Percentiles rank a stretch among this genome's conserved stretches.
These are phyloP conservation scores for Xylariaceae sp. DNA, from an alignment of 2,329 filamentous ascomycete genomes.

Conservation along the genomic window DNA sequence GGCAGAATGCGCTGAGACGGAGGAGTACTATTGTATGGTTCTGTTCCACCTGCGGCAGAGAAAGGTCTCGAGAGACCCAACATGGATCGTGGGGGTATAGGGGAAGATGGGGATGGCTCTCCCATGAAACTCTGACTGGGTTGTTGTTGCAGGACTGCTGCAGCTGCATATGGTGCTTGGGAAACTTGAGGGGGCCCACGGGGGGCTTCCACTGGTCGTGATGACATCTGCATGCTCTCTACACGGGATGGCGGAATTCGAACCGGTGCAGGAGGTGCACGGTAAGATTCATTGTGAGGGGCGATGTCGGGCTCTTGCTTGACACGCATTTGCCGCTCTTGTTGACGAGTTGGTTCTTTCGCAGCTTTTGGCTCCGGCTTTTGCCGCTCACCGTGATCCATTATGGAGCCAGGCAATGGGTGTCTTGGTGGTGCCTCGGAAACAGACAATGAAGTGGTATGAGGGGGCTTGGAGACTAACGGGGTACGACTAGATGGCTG, in stretches of 20 bases:
- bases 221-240: conserved; percentile 39
- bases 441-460: conserved; percentile 26
- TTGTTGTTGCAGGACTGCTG: conserved; percentile 36
- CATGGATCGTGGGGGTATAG: conserved; percentile 35
- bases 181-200: conserved; percentile 35
- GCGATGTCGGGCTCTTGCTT: conserved; percentile 48
- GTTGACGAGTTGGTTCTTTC: conserved; percentile 32
- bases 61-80: conserved; percentile 29
- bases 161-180: conserved; percentile 32
- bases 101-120: conserved; percentile 38
- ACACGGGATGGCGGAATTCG: conserved; percentile 37
- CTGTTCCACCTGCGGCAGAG: conserved; percentile 29
- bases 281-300: conserved; percentile 44
- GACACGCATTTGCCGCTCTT: conserved; percentile 34
- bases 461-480: conserved; percentile 28
- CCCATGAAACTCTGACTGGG: conserved; percentile 38
- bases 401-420: conserved; percentile 29
- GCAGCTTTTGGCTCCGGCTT: conserved; percentile 30
- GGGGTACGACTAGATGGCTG: conserved; percentile 32
- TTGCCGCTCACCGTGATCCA: conserved; percentile 31
- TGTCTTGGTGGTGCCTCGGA: conserved; percentile 30
- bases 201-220: conserved; percentile 40
- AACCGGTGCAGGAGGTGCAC: conserved; percentile 35
- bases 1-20: conserved; percentile 36
- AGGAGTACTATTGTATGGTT: conserved; percentile 32